Percentiles rank a stretch among this genome's conserved stretches.
These are phyloP conservation scores for Nitzschia sp. DNA, from an alignment of 108 stramenopile species.

Conservation along the genomic window DNA sequence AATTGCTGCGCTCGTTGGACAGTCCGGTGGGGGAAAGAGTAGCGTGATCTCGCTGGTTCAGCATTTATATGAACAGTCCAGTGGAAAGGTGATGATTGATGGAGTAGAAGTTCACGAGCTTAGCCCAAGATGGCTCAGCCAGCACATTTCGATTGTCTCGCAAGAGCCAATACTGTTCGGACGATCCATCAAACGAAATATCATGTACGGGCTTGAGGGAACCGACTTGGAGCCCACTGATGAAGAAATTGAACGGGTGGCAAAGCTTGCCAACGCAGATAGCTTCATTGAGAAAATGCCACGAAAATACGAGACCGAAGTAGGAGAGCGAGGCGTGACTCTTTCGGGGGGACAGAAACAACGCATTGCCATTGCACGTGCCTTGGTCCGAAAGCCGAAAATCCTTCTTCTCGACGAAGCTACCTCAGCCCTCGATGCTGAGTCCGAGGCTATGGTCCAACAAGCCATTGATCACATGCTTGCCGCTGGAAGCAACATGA, in stretches of 20 bases:
- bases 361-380: slow-evolving; percentile 87
- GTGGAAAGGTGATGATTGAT: slow-evolving; percentile 55
- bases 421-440: slow-evolving; percentile 54
- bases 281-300: slow-evolving; percentile 66
- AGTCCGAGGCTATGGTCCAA: slow-evolving; percentile 75
- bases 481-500: slow-evolving; percentile 49
- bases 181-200: slow-evolving; percentile 81
- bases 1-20: slow-evolving; percentile 81
- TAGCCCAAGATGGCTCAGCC: slow-evolving; percentile 44
- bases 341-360: slow-evolving; percentile 77
- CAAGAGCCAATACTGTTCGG: slow-evolving; percentile 92
- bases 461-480: slow-evolving; percentile 80
- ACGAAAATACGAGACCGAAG: slow-evolving; percentile 66
- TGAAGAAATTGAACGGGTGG: slow-evolving; percentile 75
- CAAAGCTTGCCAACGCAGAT: slow-evolving; percentile 81
- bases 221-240: slow-evolving; percentile 51
- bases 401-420: slow-evolving; percentile 49
- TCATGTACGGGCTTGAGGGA: slow-evolving; percentile 77
- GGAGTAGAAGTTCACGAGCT: slow-evolving; percentile 49
- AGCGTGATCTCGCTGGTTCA: slow-evolving; percentile 62
- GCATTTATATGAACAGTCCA: slow-evolving; percentile 75
- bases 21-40: slow-evolving; percentile 81
- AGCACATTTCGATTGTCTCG: slow-evolving; percentile 63
- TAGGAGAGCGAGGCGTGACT: slow-evolving; percentile 75
- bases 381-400: slow-evolving; percentile 66